Conservation (phyloP, 2,329 filamentous ascomycete species). For the Metarhizium brunneum region DNA sequence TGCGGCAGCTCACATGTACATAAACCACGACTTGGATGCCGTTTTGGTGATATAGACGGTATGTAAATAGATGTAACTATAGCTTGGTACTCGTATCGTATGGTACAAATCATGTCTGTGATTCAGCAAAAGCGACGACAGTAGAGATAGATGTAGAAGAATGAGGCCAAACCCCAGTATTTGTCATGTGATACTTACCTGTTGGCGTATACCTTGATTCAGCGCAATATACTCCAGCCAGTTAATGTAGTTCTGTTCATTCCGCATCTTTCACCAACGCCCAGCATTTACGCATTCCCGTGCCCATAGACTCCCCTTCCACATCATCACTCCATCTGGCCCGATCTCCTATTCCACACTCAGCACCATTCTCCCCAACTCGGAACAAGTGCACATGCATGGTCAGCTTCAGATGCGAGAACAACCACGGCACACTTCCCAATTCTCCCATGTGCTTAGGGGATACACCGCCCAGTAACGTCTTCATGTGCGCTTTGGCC, state of each 20-base stretch:
- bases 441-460: slow-evolving; percentile 29
- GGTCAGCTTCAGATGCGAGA: slow-evolving; percentile 45
- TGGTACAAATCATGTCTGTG: too few relatives aligned
- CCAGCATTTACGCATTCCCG: slow-evolving; percentile 51
- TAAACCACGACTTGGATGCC: too few relatives aligned
- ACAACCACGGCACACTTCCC: slow-evolving; percentile 47
- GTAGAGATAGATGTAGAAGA: too few relatives aligned
- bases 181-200: too few relatives aligned
- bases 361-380: slow-evolving; percentile 15
- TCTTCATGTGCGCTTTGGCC: slow-evolving; percentile 25
- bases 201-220: too few relatives aligned
- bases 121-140: too few relatives aligned
- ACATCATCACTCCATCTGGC: slow-evolving; percentile 26
- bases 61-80: too few relatives aligned
- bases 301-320: slow-evolving; percentile 46
- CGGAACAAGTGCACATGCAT: slow-evolving; percentile 49
- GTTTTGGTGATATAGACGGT: background rate
- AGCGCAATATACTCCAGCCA: too few relatives aligned
- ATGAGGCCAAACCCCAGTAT: too few relatives aligned
- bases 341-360: slow-evolving; percentile 4
- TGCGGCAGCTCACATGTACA: background rate
- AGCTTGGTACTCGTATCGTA: too few relatives aligned
- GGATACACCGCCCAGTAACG: slow-evolving; percentile 11
- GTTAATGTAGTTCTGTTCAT: slow-evolving; percentile 26
- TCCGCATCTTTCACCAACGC: slow-evolving; percentile 25